Conservation (phyloP, 768 basidiomycete species). For the Panaeolus papilionaceus region DNA sequence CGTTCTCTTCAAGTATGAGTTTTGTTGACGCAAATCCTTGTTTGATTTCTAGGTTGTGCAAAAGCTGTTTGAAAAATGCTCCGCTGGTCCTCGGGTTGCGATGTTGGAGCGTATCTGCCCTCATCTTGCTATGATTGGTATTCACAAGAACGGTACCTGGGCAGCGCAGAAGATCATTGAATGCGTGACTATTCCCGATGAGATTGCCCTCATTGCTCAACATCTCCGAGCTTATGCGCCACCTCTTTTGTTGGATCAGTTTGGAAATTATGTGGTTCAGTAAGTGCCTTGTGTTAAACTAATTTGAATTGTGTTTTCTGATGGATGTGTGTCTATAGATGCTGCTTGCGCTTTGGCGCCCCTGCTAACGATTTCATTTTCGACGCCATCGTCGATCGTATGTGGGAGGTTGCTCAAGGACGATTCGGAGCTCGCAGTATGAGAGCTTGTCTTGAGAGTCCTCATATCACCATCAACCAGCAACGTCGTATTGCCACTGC, state of each 20-base stretch:
- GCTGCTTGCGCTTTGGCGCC: constrained; percentile 88
- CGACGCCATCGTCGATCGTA: constrained; percentile 96
- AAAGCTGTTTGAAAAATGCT: constrained; percentile 94
- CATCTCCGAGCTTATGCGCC: constrained; percentile 92
- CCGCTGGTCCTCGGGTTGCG: constrained; percentile 73
- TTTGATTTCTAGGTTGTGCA: constrained; percentile 76
- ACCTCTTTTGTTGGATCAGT: constrained; percentile 92
- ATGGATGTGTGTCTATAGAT: constrained; percentile 47
- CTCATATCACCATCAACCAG: constrained; percentile 85
- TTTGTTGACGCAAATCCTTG: constrained; percentile 17
- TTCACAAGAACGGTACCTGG: constrained; percentile 99
- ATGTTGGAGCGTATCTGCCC: constrained; percentile 96
- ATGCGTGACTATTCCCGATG: constrained; percentile 87
- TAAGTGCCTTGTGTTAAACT: constrained; percentile 43
- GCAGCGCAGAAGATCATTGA: constrained; percentile 99
- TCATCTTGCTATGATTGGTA: constrained; percentile 95
- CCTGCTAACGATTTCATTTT: constrained; percentile 96
- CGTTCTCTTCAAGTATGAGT: not conserved
- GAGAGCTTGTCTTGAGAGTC: constrained; percentile 94
- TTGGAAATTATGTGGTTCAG: constrained; percentile 94
- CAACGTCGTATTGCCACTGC: constrained; percentile 95
- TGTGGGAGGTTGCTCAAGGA: constrained; percentile 98
- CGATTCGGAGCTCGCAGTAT: constrained; percentile 98
- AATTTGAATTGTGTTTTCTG: constrained; percentile 3
- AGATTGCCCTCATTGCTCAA: constrained; percentile 83